Percentiles rank a stretch among this genome's conserved stretches.
Conservation (phyloP, 139 green algal species). For the Pleodorina starrii region DNA sequence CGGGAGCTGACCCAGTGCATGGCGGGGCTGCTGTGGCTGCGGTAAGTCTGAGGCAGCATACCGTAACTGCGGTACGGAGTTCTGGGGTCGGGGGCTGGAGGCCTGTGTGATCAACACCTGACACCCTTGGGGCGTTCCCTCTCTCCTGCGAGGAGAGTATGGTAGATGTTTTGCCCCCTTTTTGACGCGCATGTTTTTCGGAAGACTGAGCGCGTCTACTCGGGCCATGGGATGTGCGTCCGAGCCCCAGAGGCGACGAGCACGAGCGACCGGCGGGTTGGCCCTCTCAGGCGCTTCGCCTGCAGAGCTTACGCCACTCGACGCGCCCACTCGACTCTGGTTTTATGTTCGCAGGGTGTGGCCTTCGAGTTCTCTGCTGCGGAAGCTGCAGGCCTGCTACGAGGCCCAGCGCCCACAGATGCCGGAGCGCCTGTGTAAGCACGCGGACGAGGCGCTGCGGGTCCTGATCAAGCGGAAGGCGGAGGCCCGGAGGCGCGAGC, state of each 20-base stretch:
- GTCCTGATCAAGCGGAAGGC: background rate
- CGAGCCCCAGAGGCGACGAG: no score
- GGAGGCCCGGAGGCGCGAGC: background rate
- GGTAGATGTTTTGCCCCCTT: background rate
- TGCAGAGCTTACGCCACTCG: no score
- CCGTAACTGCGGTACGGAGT: background rate
- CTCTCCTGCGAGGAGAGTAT: background rate
- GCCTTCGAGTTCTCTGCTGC: background rate
- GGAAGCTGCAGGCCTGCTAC: background rate
- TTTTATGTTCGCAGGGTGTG: background rate
- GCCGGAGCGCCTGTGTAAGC: background rate
- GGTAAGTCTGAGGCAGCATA: background rate
- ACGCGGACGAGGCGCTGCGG: background rate
- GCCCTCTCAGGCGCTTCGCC: no score
- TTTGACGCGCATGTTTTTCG: background rate
- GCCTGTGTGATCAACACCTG: background rate
- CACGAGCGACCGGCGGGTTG: no score
- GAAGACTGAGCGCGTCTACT: background rate
- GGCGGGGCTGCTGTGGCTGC: slow-evolving; percentile 24
- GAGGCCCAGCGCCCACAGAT: background rate
- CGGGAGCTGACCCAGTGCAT: slow-evolving; percentile 23
- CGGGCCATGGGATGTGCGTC: background rate
- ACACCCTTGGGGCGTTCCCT: background rate
- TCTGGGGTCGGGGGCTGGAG: background rate
- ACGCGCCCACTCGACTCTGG: no score